Evolutionary conservation across 192 early-diverging fungal genomes (phyloP), one percentile per base, ranked within the genome.

Genomic region (Physocladia obscura): DNA sequence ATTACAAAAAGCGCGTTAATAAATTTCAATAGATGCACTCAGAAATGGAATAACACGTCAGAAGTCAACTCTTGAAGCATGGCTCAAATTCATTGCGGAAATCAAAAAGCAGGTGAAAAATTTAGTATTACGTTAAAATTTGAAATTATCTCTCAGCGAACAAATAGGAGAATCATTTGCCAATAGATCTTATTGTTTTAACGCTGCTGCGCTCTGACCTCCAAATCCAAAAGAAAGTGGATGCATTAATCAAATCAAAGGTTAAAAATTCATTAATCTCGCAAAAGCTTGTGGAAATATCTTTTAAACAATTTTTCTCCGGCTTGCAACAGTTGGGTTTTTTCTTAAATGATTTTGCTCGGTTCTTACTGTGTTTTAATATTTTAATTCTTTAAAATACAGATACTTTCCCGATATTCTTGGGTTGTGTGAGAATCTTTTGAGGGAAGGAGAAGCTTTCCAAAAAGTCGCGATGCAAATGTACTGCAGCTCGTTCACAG

Each of bases 151-250:
- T n/a, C 8, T 26, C 35, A 15, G 15, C 17, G 15, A 36, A 15
- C 57, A 2, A 27, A 17, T 52, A 68, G 65, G 37, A 34, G 19
- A 36, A 54, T 30, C 37, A 56, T 29, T 30, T 51, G 35, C 65
- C 65, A 11, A 68, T 68, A 15, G 65, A 68, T 31, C 8, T 68
- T n/a, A 68, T 68, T 56, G 54, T 68, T 11, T 21, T 68, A 17
- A n/a, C 29, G 4, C 65, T 68, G 6, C 37, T 68, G 4, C 31
- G 65, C 4, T 40, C 30, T 19, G 65, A 68, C 19, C 11, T 38
- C 4, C 50, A 57, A 37, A 44, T 27, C 15, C 65, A 68, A 31
- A 68, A 68, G 38, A 44, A 49, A 32, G 37, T 68, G 6, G 65
- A 68, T 38, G 11, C 26, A 2, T 6, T 68, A 15, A 26, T 36